phyloP scores from a whole-genome alignment of 192 early-diverging fungal genomes.

The Umbelopsis ramanniana region DNA sequence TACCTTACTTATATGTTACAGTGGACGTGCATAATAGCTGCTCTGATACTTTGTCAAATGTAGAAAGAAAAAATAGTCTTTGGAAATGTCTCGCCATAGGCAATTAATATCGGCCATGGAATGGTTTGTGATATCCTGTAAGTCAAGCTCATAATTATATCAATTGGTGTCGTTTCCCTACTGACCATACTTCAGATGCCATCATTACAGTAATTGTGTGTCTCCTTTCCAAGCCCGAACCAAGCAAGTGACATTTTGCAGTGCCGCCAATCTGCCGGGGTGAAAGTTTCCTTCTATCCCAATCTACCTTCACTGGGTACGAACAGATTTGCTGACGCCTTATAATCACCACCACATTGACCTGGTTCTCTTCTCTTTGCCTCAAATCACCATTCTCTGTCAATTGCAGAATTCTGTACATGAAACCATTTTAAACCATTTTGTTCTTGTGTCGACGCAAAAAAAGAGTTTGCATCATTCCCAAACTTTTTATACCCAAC shows the following conservation, averaged over 20 bases:
- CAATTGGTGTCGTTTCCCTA: background rate
- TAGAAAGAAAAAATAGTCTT: conserved; percentile 1
- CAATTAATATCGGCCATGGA: background rate
- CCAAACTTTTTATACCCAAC: no score
- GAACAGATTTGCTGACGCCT: background rate
- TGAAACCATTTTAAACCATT: background rate
- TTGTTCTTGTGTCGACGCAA: background rate
- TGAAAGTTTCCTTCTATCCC: background rate
- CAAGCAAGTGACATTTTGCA: background rate
- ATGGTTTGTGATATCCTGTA: conserved; percentile 13
- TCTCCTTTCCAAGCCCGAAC: background rate
- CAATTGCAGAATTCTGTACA: background rate
- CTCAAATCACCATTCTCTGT: conserved; percentile 5
- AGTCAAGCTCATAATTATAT: conserved; percentile 9
- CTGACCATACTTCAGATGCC: conserved; percentile 2
- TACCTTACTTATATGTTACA: conserved; percentile 5
- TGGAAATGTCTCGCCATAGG: background rate
- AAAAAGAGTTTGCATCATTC: conserved; percentile 8
- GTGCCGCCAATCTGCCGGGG: background rate
- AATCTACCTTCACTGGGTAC: conserved; percentile 16
- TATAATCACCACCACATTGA: conserved; percentile 10
- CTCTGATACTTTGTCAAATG: background rate
- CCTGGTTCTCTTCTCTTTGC: conserved; percentile 9
- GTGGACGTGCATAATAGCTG: background rate
- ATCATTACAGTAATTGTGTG: conserved; percentile 6